Base-by-base conservation (phyloP, 2,329 filamentous ascomycete species). In the Pseudogymnoascus sp. region DNA sequence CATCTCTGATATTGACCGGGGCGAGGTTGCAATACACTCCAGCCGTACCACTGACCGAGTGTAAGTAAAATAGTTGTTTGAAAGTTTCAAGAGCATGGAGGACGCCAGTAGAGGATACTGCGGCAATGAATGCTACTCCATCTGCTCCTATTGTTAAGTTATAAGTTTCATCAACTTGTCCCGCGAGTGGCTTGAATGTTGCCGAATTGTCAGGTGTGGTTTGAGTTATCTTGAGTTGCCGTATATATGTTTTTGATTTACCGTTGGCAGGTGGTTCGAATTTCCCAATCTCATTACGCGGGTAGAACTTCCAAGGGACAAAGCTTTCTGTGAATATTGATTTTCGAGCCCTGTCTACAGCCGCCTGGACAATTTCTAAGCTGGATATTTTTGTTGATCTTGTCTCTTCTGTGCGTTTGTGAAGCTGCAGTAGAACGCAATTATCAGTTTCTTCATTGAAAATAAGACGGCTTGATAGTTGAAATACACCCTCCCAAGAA, bases 241-340 rank as follows among this genome's bases (percentile, higher is more conserved):
- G 80, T 69, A 95, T 79, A 67, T 77, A 82, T 3, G 73, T 79
- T 68, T 81, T 78, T 60, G 69, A 68, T 25, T 74, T 69, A 21
- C 73, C 69, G 31, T 71, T 66, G 6, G 77, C 72, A 7, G 75
- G 73, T 0, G 91, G 90, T 74, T 93, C 89, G 66, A 85, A 88
- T 42, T 83, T 71, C 63, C 82, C 80, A 34, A 81, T 74, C 60
- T 73, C 65, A 68, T 86, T 80, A 36, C 88, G 83, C 23, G 83
- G 80, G 66, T 88, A 82, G 63, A 95, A 83, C 76, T 88, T 91
- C 90, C 90, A 95, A 0, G 91, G 90, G 14, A 91, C 82, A 66
- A 93, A 86, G 68, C 84, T 85, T 64, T 87, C 78, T 25, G 82
- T 76, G 74, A 92, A 89, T 63, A 93, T 84, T 63, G 81, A 83